These are phyloP conservation scores for Hemisphaericaspora xylanilytica DNA, from an alignment of 1,139 yeast genomes.

Conservation along the genomic window DNA sequence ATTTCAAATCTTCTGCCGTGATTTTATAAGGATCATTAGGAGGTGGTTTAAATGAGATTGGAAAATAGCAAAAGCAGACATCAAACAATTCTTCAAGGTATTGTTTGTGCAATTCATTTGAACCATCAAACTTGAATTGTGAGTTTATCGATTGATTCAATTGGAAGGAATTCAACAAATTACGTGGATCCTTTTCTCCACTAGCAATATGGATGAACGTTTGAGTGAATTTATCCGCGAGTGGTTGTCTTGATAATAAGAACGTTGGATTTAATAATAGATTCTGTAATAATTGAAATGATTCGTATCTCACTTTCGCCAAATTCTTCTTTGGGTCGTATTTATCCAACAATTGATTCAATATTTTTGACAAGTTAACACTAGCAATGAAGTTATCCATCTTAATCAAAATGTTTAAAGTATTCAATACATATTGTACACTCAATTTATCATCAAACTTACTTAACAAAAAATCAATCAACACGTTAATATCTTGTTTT, in stretches of 20 bases:
- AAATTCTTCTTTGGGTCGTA: constrained; percentile 62
- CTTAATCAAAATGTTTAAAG: constrained; percentile 49
- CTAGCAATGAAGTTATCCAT: constrained; percentile 44
- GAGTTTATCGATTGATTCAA: constrained; percentile 52
- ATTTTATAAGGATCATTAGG: constrained; percentile 86
- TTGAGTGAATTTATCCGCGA: constrained; percentile 44
- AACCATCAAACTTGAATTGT: constrained; percentile 37
- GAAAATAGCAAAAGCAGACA: constrained; percentile 90
- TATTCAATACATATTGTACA: constrained; percentile 51
- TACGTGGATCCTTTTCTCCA: constrained; percentile 94
- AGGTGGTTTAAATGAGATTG: constrained; percentile 93
- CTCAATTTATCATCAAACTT: constrained; percentile 67
- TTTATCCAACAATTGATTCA: constrained; percentile 39
- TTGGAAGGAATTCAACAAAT: constrained; percentile 68
- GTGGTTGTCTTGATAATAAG: constrained; percentile 14
- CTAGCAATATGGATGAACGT: constrained; percentile 66
- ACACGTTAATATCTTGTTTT: constrained; percentile 65
- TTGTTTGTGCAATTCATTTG: constrained; percentile 37
- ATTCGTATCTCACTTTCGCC: constrained; percentile 62
- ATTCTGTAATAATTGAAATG: constrained; percentile 50
- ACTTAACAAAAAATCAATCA: constrained; percentile 60
- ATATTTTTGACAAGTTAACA: constrained; percentile 31
- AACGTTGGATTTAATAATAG: constrained; percentile 15
- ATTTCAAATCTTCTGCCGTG: constrained; percentile 68
- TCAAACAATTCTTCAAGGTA: constrained; percentile 66